These are phyloP conservation scores for Globisporangium sylvaticum DNA, from an alignment of 352 stramenopile species.

Conservation along the genomic window DNA sequence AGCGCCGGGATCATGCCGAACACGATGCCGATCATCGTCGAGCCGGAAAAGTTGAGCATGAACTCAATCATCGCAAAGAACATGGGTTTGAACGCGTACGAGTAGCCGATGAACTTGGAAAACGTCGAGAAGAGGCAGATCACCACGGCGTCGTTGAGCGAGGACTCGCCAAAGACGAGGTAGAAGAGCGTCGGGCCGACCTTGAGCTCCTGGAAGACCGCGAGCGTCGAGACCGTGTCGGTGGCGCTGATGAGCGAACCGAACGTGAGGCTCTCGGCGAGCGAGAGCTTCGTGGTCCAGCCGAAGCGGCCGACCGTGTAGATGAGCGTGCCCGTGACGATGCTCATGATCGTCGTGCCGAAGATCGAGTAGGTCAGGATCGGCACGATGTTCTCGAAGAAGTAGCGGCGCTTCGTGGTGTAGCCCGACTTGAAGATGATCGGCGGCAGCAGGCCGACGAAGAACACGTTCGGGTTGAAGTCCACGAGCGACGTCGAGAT, in stretches of 20 bases:
- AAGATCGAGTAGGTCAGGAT: constrained; percentile 90
- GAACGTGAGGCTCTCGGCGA: constrained; percentile 90
- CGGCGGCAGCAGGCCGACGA: constrained; percentile 89
- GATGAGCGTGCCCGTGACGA: constrained; percentile 79
- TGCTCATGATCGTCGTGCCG: constrained; percentile 88
- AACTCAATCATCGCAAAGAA: constrained; percentile 88
- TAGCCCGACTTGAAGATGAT: constrained; percentile 96
- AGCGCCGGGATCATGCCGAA: constrained; percentile 82
- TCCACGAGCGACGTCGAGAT: constrained; percentile 74
- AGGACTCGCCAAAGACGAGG: constrained; percentile 93
- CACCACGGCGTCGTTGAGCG: constrained; percentile 92
- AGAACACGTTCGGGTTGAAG: constrained; percentile 93
- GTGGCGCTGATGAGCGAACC: constrained; percentile 91
- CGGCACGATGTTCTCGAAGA: constrained; percentile 89
- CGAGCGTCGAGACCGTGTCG: constrained; percentile 91
- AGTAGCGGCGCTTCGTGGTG: constrained; percentile 89
- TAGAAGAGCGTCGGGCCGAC: constrained; percentile 93
- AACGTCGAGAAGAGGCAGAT: constrained; percentile 94
- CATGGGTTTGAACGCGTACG: constrained; percentile 75
- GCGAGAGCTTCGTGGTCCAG: constrained; percentile 68
- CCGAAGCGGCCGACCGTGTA: constrained; percentile 63
- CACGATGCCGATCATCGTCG: constrained; percentile 83
- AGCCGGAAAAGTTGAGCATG: constrained; percentile 84
- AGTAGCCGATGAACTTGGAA: constrained; percentile 88
- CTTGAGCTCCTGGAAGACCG: constrained; percentile 88